Evolutionary conservation across 192 early-diverging fungal genomes (phyloP).

Genomic region (Linnemannia schmuckeri): DNA sequence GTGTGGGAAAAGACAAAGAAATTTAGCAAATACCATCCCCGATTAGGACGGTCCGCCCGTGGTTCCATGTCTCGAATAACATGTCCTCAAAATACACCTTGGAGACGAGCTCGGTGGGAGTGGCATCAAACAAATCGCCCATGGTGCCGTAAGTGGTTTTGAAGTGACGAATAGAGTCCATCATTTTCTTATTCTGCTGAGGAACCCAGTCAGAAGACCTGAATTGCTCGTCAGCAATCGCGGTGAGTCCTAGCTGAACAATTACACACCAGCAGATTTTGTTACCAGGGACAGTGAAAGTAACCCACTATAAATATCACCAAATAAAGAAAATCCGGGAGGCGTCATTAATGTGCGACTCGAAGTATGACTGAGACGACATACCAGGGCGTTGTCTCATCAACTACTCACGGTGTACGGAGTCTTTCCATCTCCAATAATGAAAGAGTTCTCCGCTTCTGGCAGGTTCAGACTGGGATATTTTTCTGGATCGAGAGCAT

Average conservation of each 20-base stretch:
- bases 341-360: too few relatives aligned
- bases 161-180: conserved; percentile 16
- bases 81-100: too few relatives aligned
- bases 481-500: conserved; percentile 19
- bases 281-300: conserved; percentile 19
- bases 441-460: conserved; percentile 19
- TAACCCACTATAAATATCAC: background rate
- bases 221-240: background rate
- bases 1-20: background rate
- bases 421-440: background rate
- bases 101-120: too few relatives aligned
- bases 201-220: background rate
- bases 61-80: conserved; percentile 32
- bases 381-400: too few relatives aligned
- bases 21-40: conserved; percentile 14
- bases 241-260: conserved; percentile 5
- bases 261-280: conserved; percentile 16
- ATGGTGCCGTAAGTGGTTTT: background rate
- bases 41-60: conserved; percentile 31
- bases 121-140: conserved; percentile 13
- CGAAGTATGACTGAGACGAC: too few relatives aligned
- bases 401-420: background rate
- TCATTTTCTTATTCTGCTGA: conserved; percentile 24
- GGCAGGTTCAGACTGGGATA: conserved; percentile 24
- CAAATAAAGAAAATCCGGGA: background rate